Conservation (phyloP, 208 protist genomes). For the Leptomonas pyrrhocoris region DNA sequence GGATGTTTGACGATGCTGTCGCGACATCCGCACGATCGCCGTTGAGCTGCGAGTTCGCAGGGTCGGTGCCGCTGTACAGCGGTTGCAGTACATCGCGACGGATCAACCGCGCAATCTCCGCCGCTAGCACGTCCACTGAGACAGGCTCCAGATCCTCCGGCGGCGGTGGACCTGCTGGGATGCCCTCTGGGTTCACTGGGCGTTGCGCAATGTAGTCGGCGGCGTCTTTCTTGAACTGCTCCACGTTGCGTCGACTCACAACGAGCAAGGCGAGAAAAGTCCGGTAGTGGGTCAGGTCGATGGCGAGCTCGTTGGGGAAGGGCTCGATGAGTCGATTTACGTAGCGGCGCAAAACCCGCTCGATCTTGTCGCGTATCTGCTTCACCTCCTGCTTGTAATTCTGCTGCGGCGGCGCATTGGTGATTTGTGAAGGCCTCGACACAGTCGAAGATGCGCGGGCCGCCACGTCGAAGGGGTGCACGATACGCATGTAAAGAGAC, state of each 20-base stretch:
- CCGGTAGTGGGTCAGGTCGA: slow-evolving; percentile 63
- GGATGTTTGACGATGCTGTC: not conserved
- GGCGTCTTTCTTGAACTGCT: slow-evolving; percentile 37
- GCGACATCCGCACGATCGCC: not conserved
- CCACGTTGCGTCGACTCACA: slow-evolving; percentile 34
- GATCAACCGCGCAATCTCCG: slow-evolving; percentile 46
- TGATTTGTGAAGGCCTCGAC: not conserved
- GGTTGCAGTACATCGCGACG: slow-evolving; percentile 38
- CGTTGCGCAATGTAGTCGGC: slow-evolving; percentile 10
- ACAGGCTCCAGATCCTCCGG: slow-evolving; percentile 26
- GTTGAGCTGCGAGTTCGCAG: not conserved
- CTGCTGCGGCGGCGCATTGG: not conserved
- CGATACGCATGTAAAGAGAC: slow-evolving; percentile 63
- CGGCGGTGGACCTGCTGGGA: slow-evolving; percentile 22
- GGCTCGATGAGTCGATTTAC: slow-evolving; percentile 37
- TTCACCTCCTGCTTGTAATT: slow-evolving; percentile 8
- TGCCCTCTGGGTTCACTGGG: slow-evolving; percentile 31
- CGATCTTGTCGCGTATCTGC: slow-evolving; percentile 21
- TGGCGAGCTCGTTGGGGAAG: slow-evolving; percentile 45
- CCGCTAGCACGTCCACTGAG: slow-evolving; percentile 38
- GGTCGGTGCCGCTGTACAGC: not conserved
- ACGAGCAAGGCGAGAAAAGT: slow-evolving; percentile 36
- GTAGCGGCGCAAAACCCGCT: slow-evolving; percentile 43
- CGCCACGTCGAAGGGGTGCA: slow-evolving; percentile 10
- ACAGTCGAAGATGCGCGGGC: not conserved